Base-by-base conservation (phyloP, 768 basidiomycete species). In the Cubamyces sp. region DNA sequence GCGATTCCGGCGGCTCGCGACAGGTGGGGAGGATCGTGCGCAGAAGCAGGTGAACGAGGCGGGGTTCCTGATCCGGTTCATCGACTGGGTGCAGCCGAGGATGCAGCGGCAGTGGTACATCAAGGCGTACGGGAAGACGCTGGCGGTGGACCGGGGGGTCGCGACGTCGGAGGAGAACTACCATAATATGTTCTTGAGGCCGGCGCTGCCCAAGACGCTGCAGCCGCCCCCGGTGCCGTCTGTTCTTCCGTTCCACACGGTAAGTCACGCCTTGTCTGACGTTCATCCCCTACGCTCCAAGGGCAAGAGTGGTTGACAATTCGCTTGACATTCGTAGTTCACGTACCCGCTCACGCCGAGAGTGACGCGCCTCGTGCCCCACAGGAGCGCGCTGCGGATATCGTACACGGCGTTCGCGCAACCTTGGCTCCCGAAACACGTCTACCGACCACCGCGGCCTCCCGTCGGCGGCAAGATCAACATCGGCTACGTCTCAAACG, bases 171-270 rank as follows among this genome's bases (percentile, higher is more conserved):
- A 59, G 49, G 41, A 61, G 48, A 43, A 41, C 43, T 57, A 61
- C 40, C 43, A 55, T 48, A 52, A 46, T 48, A 9, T 66, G 68
- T 70, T 63, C 50, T 5, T 66, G 25, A 64, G 65, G 23, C 70
- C 70, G 12, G 12, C 54, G 18, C 30, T 69, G 5, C 68, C 68
- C 1, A 62, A 65, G 47, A 64, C 65, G 46, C 68, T 78, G 42
- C 69, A 69, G 54, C 57, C 69, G 18, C 76, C 74, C 14, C 70
- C 67, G 5, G 68, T 79, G 7, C 79, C 80, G 2, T 74, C 77
- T 26, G 78, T 83, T 19, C 64, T 83, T 7, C 82, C 82, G 0
- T 83, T 83, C 68, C 80, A 83, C 53, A 80, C 80, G 25, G 80
- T 81, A 56, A 60, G 79, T 60, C 16, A 30, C 25, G 11, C 16